These are phyloP conservation scores for Naganishia friedmannii DNA, from an alignment of 768 basidiomycete genomes.

Conservation along the genomic window DNA sequence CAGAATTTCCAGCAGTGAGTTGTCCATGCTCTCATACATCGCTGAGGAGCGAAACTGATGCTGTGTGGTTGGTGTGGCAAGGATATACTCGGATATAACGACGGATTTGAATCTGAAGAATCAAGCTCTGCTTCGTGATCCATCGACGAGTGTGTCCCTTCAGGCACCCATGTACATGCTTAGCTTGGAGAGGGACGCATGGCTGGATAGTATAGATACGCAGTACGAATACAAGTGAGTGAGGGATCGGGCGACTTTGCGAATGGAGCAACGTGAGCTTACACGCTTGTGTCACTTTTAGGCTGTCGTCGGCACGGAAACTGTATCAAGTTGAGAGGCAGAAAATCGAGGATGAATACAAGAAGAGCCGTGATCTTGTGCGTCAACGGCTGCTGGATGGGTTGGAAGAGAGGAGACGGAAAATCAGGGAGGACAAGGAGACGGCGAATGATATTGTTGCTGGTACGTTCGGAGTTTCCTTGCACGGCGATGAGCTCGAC, in stretches of 20 bases:
- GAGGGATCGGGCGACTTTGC: not conserved
- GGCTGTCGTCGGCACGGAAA: constrained; percentile 14
- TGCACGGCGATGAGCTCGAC: not conserved
- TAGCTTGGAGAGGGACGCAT: constrained; percentile 53
- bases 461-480: constrained; percentile 43
- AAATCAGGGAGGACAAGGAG: constrained; percentile 55
- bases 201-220: constrained; percentile 49
- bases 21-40: not conserved
- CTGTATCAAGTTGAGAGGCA: constrained; percentile 54
- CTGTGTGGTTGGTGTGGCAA: constrained; percentile 11
- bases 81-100: constrained; percentile 49
- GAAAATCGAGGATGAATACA: constrained; percentile 54
- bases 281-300: not conserved
- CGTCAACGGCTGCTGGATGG: constrained; percentile 51
- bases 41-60: not conserved
- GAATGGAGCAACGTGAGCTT: not conserved
- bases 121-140: constrained; percentile 47
- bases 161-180: constrained; percentile 49
- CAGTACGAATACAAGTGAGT: constrained; percentile 53
- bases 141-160: constrained; percentile 34
- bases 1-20: constrained; percentile 51
- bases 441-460: constrained; percentile 51
- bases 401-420: constrained; percentile 53
- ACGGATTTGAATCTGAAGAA: constrained; percentile 46
- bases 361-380: constrained; percentile 52